phyloP scores from a whole-genome alignment of 176 grass and related monocot species.

The Hyparrhenia diplandra region DNA sequence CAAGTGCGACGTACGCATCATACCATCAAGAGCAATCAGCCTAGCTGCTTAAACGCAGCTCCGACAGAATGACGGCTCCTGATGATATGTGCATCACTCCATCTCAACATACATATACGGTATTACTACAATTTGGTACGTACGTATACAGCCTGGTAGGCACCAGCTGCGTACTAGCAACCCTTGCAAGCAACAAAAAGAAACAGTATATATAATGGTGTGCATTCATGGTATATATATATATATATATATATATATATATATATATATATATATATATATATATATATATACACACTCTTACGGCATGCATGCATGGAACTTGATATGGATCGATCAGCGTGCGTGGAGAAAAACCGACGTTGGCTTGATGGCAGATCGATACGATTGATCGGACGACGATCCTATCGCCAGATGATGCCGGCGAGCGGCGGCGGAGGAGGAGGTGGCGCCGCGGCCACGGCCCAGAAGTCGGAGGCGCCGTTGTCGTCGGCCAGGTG shows the following conservation, averaged over 20 bases:
- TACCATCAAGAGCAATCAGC: slow-evolving; percentile 93
- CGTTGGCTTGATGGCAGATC: no score
- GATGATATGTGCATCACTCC: slow-evolving; percentile 52
- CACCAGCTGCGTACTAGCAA: neutral
- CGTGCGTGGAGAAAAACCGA: neutral
- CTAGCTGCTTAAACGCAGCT: slow-evolving; percentile 39
- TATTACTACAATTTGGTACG: neutral
- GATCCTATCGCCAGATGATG: slow-evolving; percentile 25
- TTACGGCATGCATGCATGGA: neutral
- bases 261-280: neutral
- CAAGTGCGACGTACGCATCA: neutral
- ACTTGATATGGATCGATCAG: neutral
- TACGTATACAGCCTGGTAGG: neutral
- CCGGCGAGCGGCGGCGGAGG: neutral
- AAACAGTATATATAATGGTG: neutral
- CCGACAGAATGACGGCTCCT: slow-evolving; percentile 76
- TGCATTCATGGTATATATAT: neutral
- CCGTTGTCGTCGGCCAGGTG: slow-evolving; percentile 39
- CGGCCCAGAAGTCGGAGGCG: slow-evolving; percentile 52
- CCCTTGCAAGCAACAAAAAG: neutral
- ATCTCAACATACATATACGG: neutral
- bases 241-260: neutral
- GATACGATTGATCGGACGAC: no score
- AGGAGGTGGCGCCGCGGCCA: slow-evolving; percentile 2
- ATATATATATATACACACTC: neutral